These are phyloP conservation scores for Eutypella sp. DNA, from an alignment of 2,329 filamentous ascomycete genomes.

Conservation along the genomic window DNA sequence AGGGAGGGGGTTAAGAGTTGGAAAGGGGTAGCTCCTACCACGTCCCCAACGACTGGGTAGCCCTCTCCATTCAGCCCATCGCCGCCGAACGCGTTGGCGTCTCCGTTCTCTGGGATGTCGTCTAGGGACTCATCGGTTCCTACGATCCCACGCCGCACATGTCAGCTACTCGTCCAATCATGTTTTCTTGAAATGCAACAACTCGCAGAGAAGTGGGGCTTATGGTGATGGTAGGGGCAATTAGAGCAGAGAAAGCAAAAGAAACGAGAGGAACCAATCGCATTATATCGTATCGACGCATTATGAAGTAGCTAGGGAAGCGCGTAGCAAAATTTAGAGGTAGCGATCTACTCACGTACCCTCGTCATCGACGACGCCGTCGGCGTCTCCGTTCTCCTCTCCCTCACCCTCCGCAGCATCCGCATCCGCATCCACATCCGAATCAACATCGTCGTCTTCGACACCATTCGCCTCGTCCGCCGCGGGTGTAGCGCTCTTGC, in stretches of 20 bases:
- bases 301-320: too few relatives aligned
- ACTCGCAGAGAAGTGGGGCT: neutral
- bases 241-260: neutral
- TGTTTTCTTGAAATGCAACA: too few relatives aligned
- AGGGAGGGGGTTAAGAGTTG: neutral
- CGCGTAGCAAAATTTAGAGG: too few relatives aligned
- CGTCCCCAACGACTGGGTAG: neutral
- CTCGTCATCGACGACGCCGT: neutral
- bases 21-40: neutral
- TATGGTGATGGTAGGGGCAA: neutral
- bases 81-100: neutral
- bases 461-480: neutral
- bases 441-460: slow-evolving; percentile 9
- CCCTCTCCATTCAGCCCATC: neutral
- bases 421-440: slow-evolving; percentile 23
- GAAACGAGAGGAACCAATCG: too few relatives aligned
- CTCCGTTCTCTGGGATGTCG: neutral
- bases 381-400: slow-evolving; percentile 10
- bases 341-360: neutral
- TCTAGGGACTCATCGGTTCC: neutral
- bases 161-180: neutral
- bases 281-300: too few relatives aligned
- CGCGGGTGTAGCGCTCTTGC: slow-evolving; percentile 19
- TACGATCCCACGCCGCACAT: neutral
- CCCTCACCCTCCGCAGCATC: slow-evolving; percentile 21